phyloP scores from a whole-genome alignment of 148 eudicot species.

The Hydrangea macrophylla region DNA sequence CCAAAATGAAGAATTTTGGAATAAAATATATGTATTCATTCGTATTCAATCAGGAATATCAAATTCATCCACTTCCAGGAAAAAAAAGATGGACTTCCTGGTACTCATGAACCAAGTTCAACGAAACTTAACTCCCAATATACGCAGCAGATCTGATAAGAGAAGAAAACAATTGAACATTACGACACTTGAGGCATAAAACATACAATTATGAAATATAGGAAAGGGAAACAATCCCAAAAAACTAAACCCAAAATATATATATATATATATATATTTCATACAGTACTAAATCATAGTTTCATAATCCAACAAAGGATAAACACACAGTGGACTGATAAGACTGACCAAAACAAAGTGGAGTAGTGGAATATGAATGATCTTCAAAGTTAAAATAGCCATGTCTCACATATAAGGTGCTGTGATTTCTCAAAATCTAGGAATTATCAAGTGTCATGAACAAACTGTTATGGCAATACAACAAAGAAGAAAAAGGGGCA shows the following conservation, averaged over 20 bases:
- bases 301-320: too few species aligned
- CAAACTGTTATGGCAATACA: too few species aligned
- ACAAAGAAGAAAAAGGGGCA: too few species aligned
- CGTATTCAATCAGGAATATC: background rate
- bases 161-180: background rate
- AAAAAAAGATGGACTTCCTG: background rate
- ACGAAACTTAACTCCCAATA: background rate
- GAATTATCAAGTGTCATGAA: too few species aligned
- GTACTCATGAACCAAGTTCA: background rate
- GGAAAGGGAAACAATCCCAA: background rate
- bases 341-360: too few species aligned
- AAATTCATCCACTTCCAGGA: background rate
- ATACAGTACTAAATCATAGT: background rate
- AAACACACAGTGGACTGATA: too few species aligned
- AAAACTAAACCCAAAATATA: background rate
- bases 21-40: background rate
- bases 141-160: slow-evolving; percentile 6
- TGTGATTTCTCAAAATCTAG: too few species aligned
- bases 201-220: background rate
- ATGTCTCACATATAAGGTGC: too few species aligned
- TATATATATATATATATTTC: too few species aligned
- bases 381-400: too few species aligned
- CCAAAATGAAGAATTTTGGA: background rate
- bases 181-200: background rate
- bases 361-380: too few species aligned